These are phyloP conservation scores for Starmerella floricola DNA, from an alignment of 805 yeast species.

Conservation along the genomic window DNA sequence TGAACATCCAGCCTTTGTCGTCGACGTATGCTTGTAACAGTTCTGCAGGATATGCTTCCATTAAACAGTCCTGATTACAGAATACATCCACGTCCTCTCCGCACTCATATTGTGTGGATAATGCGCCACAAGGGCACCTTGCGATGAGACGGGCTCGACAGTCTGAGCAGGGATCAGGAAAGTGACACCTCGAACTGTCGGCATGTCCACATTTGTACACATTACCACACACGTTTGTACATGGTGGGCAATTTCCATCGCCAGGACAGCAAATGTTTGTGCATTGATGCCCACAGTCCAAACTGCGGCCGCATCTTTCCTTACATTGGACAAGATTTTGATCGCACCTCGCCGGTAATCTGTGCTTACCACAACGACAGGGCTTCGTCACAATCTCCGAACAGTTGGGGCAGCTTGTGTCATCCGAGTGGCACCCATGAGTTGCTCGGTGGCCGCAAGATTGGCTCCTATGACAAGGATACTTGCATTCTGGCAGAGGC, in stretches of 20 bases:
- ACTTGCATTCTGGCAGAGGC: slow-evolving; percentile 22
- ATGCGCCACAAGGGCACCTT: slow-evolving; percentile 54
- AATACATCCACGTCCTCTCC: slow-evolving; percentile 32
- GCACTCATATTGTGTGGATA: slow-evolving; percentile 44
- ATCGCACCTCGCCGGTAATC: neutral
- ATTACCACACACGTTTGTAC: slow-evolving; percentile 3
- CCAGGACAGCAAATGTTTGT: neutral
- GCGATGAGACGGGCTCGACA: slow-evolving; percentile 38
- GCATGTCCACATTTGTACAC: slow-evolving; percentile 8
- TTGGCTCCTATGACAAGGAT: slow-evolving; percentile 22
- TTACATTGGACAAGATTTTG: neutral
- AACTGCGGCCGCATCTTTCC: neutral
- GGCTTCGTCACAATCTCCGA: no score
- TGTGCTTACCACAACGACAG: no score
- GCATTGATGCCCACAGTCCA: neutral
- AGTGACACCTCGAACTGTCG: slow-evolving; percentile 36
- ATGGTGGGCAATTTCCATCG: neutral
- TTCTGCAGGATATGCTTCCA: slow-evolving; percentile 25
- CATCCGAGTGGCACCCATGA: slow-evolving; percentile 3
- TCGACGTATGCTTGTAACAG: slow-evolving; percentile 35
- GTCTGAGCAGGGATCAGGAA: slow-evolving; percentile 39
- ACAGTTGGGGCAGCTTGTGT: no score
- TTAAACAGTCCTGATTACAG: slow-evolving; percentile 52
- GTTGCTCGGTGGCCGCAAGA: slow-evolving; percentile 27
- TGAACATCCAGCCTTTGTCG: slow-evolving; percentile 53